Base-by-base conservation (phyloP, 768 basidiomycete genomes). In the Suillus spraguei region DNA sequence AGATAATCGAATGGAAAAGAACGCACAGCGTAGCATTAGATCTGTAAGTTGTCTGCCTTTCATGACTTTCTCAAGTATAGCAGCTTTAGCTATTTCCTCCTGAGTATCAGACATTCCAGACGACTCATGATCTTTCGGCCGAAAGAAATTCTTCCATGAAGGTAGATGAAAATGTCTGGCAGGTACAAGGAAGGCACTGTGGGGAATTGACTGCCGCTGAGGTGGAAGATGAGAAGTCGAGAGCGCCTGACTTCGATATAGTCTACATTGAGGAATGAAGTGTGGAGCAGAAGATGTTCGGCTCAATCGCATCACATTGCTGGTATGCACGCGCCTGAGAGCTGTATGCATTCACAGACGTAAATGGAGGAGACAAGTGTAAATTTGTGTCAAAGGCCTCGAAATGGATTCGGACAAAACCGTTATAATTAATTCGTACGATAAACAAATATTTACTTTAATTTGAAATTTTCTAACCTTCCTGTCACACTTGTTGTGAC, bases 21-120 rank as follows among this genome's bases (percentile, higher is more conserved):
- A 85, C 92, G 80, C 73, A 95, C 95, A 97, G 69, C 94, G 87
- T 64, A 97, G 80, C 87, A 93, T 92, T 65, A 96, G 87, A 70
- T 97, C 95, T 39, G 92, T 86, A 28, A 94, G 92, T 69, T 94
- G 90, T 60, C 93, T 85, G 62, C 91, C 90, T 73, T 92, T 92
- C 85, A 94, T 88, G 64, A 91, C 88, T 67, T 90, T 92, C 70
- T 94, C 92, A 56, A 94, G 78, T 64, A 95, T 88, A 59, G 88
- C 87, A 35, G 83, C 84, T 70, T 88, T 87, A 1, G 89, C 84
- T 39, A 81, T 81, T 69, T 92, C 90, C 75, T 94, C 91, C 69
- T 89, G 85, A 54, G 70, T 77, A 62, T 80, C 78, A 38, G 81
- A 70, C 20, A 72, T 41, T 3, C 42, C 7, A 2, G 65, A 63